Conservation (phyloP, 2,329 filamentous ascomycete genomes). For the Sporothrix dimorphospora region DNA sequence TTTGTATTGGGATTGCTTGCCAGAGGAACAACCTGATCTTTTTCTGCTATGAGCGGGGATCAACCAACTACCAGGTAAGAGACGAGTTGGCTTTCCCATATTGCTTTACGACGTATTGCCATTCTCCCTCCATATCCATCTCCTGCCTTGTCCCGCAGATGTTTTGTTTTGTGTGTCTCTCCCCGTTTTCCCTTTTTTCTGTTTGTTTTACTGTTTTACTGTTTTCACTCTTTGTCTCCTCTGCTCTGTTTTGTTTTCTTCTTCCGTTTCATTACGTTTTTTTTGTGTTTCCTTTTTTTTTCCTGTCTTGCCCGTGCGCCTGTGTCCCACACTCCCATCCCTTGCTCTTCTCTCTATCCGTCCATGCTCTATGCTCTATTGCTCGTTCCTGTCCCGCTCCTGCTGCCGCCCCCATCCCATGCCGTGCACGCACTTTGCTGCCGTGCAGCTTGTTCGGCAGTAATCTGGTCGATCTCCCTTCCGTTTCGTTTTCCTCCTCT, state of each 20-base stretch:
- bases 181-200: neutral
- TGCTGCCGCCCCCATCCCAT: conserved; percentile 26
- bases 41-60: conserved; percentile 66
- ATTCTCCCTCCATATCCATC: neutral
- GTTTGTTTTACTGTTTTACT: neutral
- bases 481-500: conserved; percentile 25
- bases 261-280: neutral
- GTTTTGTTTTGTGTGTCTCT: conserved; percentile 11
- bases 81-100: neutral
- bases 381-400: conserved; percentile 18
- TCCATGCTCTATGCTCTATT: conserved; percentile 4
- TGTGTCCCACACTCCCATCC: conserved; percentile 23
- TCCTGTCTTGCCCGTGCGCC: conserved; percentile 21
- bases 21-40: conserved; percentile 5
- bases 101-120: neutral
- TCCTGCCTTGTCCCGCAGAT: neutral
- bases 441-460: conserved; percentile 27
- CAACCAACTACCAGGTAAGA: conserved; percentile 56
- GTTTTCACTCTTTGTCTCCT: neutral
- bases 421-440: conserved; percentile 30
- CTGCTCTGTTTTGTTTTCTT: neutral
- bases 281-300: conserved; percentile 13
- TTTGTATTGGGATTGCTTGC: conserved; percentile 20
- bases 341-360: conserved; percentile 9
- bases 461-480: conserved; percentile 27